These are phyloP conservation scores for Penicillium sp. DNA, from an alignment of 2,329 filamentous ascomycete genomes.

Conservation along the genomic window DNA sequence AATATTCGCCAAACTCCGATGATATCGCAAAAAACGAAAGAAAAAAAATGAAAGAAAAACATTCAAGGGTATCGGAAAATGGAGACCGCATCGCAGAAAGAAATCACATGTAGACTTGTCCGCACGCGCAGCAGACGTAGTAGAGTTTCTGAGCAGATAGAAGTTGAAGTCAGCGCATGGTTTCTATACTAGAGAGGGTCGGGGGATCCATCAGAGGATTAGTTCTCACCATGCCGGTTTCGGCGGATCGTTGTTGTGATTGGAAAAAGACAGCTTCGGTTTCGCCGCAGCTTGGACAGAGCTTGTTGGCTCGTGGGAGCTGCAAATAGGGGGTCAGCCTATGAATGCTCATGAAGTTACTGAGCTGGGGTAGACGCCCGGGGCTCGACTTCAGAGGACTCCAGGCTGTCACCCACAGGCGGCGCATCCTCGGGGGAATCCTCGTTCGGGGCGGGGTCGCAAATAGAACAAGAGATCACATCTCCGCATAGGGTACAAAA, in stretches of 20 bases:
- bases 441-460: conserved; percentile 41
- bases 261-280: conserved; percentile 97
- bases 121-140: conserved; percentile 91
- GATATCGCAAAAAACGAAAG: conserved; percentile 14
- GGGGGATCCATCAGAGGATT: conserved; percentile 1
- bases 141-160: conserved; percentile 70
- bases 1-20: conserved; percentile 8
- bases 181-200: background rate
- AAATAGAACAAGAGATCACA: conserved; percentile 54
- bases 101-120: conserved; percentile 68
- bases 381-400: background rate
- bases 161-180: conserved; percentile 14
- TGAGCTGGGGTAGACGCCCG: background rate
- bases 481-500: conserved; percentile 60
- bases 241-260: conserved; percentile 92
- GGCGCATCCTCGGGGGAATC: conserved; percentile 15
- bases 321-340: conserved; percentile 48
- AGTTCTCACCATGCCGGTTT: conserved; percentile 89
- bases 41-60: conserved; percentile 15
- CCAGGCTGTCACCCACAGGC: conserved; percentile 9
- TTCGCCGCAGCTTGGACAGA: conserved; percentile 80
- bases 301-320: conserved; percentile 86
- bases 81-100: conserved; percentile 18
- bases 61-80: conserved; percentile 32
- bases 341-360: conserved; percentile 17